A percentile compares a stretch with the other conserved stretches of the same genome.
Evolutionary conservation across 1,139 yeast genomes (phyloP).

Genomic region (Zygotorulaspora mrakii): DNA sequence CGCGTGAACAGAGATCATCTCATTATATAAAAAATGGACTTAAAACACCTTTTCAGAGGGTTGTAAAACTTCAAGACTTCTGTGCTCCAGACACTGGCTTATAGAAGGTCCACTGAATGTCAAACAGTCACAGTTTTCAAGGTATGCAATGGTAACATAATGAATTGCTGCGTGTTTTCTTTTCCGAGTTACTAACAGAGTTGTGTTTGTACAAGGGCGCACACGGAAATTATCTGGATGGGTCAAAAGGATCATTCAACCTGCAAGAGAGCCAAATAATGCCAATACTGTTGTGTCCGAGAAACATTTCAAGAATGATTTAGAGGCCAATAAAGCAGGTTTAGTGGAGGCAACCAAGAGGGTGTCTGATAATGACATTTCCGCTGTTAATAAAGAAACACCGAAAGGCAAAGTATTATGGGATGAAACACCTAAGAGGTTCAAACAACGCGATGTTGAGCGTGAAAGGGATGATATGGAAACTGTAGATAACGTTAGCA

Average conservation of each 20-base stretch:
- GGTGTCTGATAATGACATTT: not conserved
- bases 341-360: not conserved
- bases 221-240: conserved; percentile 33
- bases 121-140: conserved; percentile 21
- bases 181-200: conserved; percentile 4
- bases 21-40: no score
- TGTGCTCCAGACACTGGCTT: no score
- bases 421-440: conserved; percentile 22
- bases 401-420: conserved; percentile 18
- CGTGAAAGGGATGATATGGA: conserved; percentile 11
- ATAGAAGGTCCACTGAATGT: conserved; percentile 8
- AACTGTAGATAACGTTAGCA: conserved; percentile 42
- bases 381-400: conserved; percentile 7
- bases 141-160: no score
- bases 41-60: not conserved
- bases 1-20: no score
- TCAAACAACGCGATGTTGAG: conserved; percentile 8
- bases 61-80: no score
- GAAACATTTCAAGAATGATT: not conserved
- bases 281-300: not conserved
- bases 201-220: conserved; percentile 17
- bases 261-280: conserved; percentile 17
- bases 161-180: no score
- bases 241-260: conserved; percentile 35
- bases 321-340: not conserved